Base-by-base conservation (phyloP, 164 flowering plant genomes). In the Liriodendron chinense region DNA sequence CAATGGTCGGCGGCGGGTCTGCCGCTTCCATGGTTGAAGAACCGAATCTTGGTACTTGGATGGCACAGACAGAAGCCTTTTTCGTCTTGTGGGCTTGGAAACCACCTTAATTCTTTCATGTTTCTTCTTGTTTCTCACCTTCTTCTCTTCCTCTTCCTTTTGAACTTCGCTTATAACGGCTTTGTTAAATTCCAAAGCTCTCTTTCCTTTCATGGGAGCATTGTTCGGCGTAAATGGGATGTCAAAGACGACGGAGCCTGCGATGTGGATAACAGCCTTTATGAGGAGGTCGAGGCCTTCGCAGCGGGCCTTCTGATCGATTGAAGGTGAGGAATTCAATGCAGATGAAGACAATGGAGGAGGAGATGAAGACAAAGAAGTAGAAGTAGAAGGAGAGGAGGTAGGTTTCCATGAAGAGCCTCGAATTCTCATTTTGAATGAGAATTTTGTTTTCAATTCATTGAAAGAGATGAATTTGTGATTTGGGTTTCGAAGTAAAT, bases 201-300 rank as follows among this genome's bases (percentile, higher is more conserved):
- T 75, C 61, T 78, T 81, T 53, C 88, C 81, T 71, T 87, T 76
- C 2, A 76, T 80, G 70, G 84, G 76, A 9, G 84, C 86, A 76
- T 86, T 83, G 65, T 75, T 80, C 78, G 78, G 91, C 23, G 81
- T 78, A 72, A 85, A 81, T 23, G 91, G 88, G 3, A 85, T 82
- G 72, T 81, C 86, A 68, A 86, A 78, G 49, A 74, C 34, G 3
- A 72, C 77, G 7, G 87, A 81, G 47, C 87, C 87, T 1, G 86
- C 82, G 13, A 78, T 76, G 47, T 80, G 79, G 25, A 74, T 47
- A 47, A 85, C 85, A 7, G 91, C 91, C 64, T 83, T 80, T 16
- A 84, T 84, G n/a, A 87, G 80, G 59, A 87, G 85, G 83, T 85
- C 87, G 59, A 87, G 87, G 62, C 88, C 90, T 70, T 81, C 78